phyloP scores from a whole-genome alignment of 768 basidiomycete genomes.

The Heimioporus sp. region DNA sequence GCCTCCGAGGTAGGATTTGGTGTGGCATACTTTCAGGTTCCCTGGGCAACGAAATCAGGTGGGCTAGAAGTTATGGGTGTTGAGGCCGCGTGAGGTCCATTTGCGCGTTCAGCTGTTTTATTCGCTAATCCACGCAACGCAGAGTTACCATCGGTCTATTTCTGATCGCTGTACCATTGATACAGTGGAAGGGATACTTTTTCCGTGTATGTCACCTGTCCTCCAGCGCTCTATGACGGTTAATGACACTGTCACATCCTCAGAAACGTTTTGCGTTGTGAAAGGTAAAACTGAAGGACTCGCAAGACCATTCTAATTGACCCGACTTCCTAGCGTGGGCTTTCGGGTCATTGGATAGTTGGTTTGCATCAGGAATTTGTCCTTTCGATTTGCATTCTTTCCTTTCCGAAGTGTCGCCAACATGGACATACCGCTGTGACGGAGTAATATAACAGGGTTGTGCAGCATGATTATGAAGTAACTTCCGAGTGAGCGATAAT shows the following conservation, averaged over 20 bases:
- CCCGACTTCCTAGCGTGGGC: no score
- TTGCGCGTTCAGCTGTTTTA: background rate
- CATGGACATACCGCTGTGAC: no score
- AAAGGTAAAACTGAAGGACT: background rate
- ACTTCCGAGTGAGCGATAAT: no score
- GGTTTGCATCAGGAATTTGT: no score
- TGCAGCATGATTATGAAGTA: no score
- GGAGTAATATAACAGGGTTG: no score
- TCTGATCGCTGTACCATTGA: conserved; percentile 34
- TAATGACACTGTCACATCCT: background rate
- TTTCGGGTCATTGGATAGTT: no score
- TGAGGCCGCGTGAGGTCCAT: conserved; percentile 35
- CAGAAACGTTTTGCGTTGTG: conserved; percentile 22
- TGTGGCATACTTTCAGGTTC: conserved; percentile 41
- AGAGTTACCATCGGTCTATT: conserved; percentile 36
- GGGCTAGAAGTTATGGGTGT: conserved; percentile 35
- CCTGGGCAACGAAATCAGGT: conserved; percentile 37
- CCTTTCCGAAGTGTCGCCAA: no score
- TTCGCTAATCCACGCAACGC: background rate
- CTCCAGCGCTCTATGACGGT: background rate
- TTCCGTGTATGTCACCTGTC: conserved; percentile 31
- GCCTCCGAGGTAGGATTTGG: conserved; percentile 26
- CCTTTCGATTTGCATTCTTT: no score
- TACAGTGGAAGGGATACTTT: conserved; percentile 33
- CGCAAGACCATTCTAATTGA: no score